Evolutionary conservation across 352 stramenopile genomes (phyloP), one percentile per base, ranked within the genome.

Genomic region (Pythium grandisporangium): DNA sequence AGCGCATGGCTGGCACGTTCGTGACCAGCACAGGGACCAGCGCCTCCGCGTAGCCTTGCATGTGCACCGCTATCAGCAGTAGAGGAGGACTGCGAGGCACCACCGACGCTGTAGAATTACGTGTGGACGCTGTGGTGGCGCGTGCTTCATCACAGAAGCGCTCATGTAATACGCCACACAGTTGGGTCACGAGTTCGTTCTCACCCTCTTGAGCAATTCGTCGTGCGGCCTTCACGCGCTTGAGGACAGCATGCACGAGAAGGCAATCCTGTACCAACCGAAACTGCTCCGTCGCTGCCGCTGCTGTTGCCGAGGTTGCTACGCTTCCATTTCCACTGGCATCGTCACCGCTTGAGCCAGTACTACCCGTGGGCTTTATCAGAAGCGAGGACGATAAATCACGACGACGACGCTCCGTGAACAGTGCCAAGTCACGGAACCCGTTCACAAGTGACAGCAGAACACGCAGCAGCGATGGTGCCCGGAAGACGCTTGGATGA

Each of bases 201-300:
- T 30, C 27, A 17, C n/a, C 33, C 2, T 54, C 22, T 3, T 45
- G 24, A 2, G 14, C 36, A 32, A n/a, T n/a, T 17, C 0, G 20
- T 20, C 26, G 13, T n/a, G 5, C 22, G 27, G 13, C 30, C 41
- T 11, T 44, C 46, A 78, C 42, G 6, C 64, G 53, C 29, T 51
- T 60, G 0, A 84, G 42, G 44, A 84, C 53, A 5, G 49, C 59
- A 33, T 84, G 71, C 3, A 63, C 44, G 22, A 82, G 44, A 24
- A 84, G 46, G 26, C 68, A 84, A 40, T 82, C 71, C 40, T 82
- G 68, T 3, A 84, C 45, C 2, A 80, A 53, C 19, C 65, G 40
- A 26, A 72, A 70, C 20, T 82, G 63, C 17, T 70, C 58, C 43
- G 49, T 75, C 5, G 55, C 36, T 39, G 61, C 51, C 3, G 55